A percentile compares a stretch with the other conserved stretches of the same genome.
These are phyloP conservation scores for Termitomyces sp. DNA, from an alignment of 768 basidiomycete species.

Conservation along the genomic window DNA sequence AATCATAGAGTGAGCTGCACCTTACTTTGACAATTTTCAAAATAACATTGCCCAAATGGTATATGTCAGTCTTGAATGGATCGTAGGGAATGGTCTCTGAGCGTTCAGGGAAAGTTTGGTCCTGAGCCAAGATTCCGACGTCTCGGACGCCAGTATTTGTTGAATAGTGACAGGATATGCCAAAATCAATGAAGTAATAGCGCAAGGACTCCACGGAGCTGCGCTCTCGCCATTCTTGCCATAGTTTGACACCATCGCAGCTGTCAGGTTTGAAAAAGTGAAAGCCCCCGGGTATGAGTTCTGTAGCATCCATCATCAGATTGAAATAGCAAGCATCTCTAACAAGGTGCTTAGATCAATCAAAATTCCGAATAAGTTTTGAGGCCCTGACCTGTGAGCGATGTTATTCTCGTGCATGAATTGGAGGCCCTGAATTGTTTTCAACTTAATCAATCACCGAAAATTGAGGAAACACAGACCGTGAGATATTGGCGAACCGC, in stretches of 20 bases:
- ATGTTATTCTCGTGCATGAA: constrained; percentile 20
- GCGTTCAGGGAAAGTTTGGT: constrained; percentile 36
- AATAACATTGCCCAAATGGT: constrained; percentile 16
- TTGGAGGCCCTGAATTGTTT: constrained; percentile 12
- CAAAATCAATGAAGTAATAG: constrained; percentile 38
- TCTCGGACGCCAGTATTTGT: constrained; percentile 15
- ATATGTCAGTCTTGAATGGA: constrained; percentile 42
- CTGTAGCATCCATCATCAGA: constrained; percentile 30
- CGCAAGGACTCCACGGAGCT: constrained; percentile 25
- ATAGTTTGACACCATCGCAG: constrained; percentile 11
- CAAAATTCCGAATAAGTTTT: background rate
- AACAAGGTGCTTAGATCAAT: background rate
- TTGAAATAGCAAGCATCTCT: constrained; percentile 21
- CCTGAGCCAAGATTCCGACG: constrained; percentile 27
- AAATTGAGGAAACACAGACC: background rate
- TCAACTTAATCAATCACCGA: background rate
- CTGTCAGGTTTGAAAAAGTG: constrained; percentile 19
- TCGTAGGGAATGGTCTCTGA: constrained; percentile 19
- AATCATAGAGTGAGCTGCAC: background rate
- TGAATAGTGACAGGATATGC: constrained; percentile 22
- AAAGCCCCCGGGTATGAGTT: constrained; percentile 18
- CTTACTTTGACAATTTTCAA: background rate
- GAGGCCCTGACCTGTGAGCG: constrained; percentile 14
- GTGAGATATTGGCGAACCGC: constrained; percentile 5
- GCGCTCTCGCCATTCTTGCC: constrained; percentile 16